Evolutionary conservation across 148 eudicot genomes (phyloP), one percentile per base, ranked within the genome.

Genomic region (Talinum fruticosum): DNA sequence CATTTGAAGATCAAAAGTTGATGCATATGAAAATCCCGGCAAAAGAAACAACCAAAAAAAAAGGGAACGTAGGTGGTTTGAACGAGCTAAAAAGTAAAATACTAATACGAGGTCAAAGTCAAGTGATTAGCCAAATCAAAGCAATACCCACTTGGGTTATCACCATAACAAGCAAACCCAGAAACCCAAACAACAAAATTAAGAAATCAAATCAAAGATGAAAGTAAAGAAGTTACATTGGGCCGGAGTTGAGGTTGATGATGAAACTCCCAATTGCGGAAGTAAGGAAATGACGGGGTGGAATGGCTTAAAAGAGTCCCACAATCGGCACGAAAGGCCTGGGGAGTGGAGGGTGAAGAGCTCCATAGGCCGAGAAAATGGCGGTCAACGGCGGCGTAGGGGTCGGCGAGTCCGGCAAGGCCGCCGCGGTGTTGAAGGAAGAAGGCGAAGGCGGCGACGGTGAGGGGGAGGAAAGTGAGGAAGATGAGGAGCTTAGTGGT

Each of bases 361-460:
- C 19, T 91, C 88, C 35, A 90, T 83, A 24, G 15, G 93, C 92
- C 16, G 95, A 10, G 95, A 37, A 89, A 89, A 65, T 78, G 79
- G 74, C 81, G 92, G 13, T 80, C 83, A 15, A 88, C 88, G 4
- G 96, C 87, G 10, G 92, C 87, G 87, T 88, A 90, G 6, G 90
- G 88, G 1, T 90, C 70, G 18, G 84, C 74, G 4, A 91, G 94
- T 81, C 91, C 97, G 65, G 86, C 83, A 10, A 88, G 78, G 59
- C 87, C 96, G 18, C 98, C 98, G 21, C 96, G 91, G 97, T 97
- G 92, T 77, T 95, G 99, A 33, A 92, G 93, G 74, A 86, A 47
- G 70, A 95, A 95, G 6, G 99, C 99, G 77, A 89, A 90, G 75
- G 86, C 73, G 8, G 99, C 96, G 26, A 95, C 93, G 0, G 99